These are phyloP conservation scores for Fusarium setosum DNA, from an alignment of 2,329 filamentous ascomycete genomes.

Conservation along the genomic window DNA sequence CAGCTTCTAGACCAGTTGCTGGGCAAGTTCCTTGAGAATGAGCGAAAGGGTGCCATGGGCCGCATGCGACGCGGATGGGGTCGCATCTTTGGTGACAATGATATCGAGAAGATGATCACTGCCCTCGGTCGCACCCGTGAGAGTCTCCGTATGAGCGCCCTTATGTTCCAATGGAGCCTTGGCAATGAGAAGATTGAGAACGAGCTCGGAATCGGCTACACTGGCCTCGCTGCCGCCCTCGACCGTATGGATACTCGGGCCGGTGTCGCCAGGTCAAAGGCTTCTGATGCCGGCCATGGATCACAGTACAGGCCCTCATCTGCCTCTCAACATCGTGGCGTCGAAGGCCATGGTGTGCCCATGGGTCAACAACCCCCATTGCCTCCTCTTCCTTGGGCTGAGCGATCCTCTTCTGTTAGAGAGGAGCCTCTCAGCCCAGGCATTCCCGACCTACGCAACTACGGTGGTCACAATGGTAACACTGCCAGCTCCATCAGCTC, in stretches of 20 bases:
- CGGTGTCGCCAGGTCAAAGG: slow-evolving; percentile 33
- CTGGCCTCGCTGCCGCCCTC: slow-evolving; percentile 72
- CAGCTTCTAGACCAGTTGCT: slow-evolving; percentile 72
- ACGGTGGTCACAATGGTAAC: slow-evolving; percentile 18
- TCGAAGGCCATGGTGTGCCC: slow-evolving; percentile 26
- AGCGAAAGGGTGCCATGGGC: slow-evolving; percentile 69
- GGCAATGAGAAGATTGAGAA: slow-evolving; percentile 68
- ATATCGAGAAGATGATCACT: slow-evolving; percentile 69
- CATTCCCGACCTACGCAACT: slow-evolving; percentile 28
- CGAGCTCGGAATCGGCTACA: slow-evolving; percentile 74
- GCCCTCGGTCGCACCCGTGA: slow-evolving; percentile 70
- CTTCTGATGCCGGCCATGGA: slow-evolving; percentile 17
- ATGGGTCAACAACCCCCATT: slow-evolving; percentile 33
- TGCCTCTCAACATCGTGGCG: slow-evolving; percentile 36
- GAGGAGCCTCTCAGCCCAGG: slow-evolving; percentile 20
- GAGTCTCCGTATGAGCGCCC: slow-evolving; percentile 70
- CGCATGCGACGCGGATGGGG: slow-evolving; percentile 71
- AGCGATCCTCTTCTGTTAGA: slow-evolving; percentile 32
- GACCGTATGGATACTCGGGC: slow-evolving; percentile 53
- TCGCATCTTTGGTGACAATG: slow-evolving; percentile 71
- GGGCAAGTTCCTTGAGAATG: slow-evolving; percentile 69
- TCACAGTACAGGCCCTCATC: slow-evolving; percentile 42
- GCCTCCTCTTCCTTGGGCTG: slow-evolving; percentile 42
- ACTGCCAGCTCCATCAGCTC: slow-evolving; percentile 47
- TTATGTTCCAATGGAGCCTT: slow-evolving; percentile 74